phyloP scores from a whole-genome alignment of 257 asterid genomes.

The Forsythia suspensa region DNA sequence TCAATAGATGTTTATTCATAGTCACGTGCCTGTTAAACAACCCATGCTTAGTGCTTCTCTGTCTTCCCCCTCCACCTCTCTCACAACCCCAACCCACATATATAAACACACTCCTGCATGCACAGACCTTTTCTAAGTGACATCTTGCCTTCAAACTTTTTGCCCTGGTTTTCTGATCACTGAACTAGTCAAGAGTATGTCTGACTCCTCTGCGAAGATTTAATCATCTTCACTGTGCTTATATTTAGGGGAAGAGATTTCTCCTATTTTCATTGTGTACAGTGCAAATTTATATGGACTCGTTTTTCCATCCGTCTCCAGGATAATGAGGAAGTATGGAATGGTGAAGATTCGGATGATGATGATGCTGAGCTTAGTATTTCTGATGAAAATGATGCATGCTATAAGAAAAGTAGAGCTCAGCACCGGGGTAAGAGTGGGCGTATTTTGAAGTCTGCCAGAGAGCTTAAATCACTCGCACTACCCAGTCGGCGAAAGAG shows the following conservation, averaged over 20 bases:
- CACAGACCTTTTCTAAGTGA: not conserved
- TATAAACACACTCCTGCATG: not conserved
- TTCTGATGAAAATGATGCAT: conserved; percentile 71
- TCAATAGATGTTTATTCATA: not conserved
- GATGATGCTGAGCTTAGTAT: conserved; percentile 67
- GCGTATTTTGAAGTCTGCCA: conserved; percentile 51
- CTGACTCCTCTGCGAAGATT: not conserved
- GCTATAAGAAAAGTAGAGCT: conserved; percentile 50
- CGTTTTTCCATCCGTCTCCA: conserved; percentile 32
- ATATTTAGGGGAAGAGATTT: conserved; percentile 2
- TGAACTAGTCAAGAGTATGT: not conserved
- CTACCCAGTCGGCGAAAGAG: conserved; percentile 58
- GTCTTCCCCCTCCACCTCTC: not conserved
- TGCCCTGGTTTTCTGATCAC: not conserved
- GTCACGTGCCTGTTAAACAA: not conserved
- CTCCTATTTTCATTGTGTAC: not conserved
- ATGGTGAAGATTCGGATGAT: conserved; percentile 87
- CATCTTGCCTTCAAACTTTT: not conserved
- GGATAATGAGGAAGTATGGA: conserved; percentile 84
- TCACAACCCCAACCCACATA: not conserved
- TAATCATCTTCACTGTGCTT: not conserved
- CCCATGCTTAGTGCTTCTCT: not conserved
- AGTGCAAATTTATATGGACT: conserved; percentile 18
- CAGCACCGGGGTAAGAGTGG: conserved; percentile 58
- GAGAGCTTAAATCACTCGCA: conserved; percentile 46